phyloP scores from a whole-genome alignment of 169 alveolate species.

The Plasmodium blacklocki region DNA sequence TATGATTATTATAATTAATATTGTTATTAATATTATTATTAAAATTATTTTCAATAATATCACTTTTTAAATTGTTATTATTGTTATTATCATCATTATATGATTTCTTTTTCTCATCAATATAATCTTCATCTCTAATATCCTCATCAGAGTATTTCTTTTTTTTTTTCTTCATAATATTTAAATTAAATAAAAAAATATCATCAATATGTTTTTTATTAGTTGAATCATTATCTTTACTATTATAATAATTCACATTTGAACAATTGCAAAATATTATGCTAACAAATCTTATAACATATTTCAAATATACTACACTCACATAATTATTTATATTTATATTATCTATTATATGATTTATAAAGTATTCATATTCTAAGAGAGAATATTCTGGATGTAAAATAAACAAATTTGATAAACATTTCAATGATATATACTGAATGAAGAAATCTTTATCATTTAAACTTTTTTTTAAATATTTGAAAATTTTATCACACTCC shows the following conservation, averaged over 20 bases:
- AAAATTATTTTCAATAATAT: not conserved
- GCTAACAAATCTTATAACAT: conserved; percentile 21
- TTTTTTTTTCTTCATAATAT: not conserved
- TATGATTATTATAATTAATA: not conserved
- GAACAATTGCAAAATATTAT: conserved; percentile 60
- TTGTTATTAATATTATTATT: no score
- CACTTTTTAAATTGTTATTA: not conserved
- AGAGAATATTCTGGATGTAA: conserved; percentile 64
- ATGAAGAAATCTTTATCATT: conserved; percentile 54
- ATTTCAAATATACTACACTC: conserved; percentile 17
- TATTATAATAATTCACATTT: conserved; percentile 28
- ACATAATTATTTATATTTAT: conserved; percentile 7
- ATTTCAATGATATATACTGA: conserved; percentile 28
- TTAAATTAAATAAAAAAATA: not conserved
- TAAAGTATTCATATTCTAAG: conserved; percentile 47
- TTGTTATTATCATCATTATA: not conserved
- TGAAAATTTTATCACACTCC: conserved; percentile 48
- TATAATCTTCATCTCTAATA: not conserved
- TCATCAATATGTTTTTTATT: conserved; percentile 5
- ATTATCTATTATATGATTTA: conserved; percentile 18
- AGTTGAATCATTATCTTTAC: conserved; percentile 2
- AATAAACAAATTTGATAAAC: conserved; percentile 48
- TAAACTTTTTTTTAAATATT: conserved; percentile 29
- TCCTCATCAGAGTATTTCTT: conserved; percentile 7
- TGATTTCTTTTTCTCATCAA: conserved; percentile 1